Percentiles rank a stretch among this genome's conserved stretches.
phyloP scores from a whole-genome alignment of 306 rosid species.

The Erythrophleum fordii region DNA sequence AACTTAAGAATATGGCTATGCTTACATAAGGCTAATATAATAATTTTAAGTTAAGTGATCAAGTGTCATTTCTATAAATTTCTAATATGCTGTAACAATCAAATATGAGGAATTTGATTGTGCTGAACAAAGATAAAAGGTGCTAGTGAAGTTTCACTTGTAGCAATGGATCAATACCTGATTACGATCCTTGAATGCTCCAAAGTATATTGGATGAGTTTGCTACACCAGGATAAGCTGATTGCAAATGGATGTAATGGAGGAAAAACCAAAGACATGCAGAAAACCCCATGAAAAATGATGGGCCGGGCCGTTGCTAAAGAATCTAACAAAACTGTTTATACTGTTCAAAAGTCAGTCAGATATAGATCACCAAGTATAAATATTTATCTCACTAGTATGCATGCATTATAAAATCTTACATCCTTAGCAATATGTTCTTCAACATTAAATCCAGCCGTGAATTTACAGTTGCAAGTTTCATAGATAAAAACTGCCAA shows the following conservation, averaged over 20 bases:
- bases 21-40: constrained; percentile 5
- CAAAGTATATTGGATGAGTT: constrained; percentile 63
- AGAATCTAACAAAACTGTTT: constrained; percentile 56
- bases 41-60: constrained; percentile 1
- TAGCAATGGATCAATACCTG: constrained; percentile 76
- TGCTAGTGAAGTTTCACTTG: no score
- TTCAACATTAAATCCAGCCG: constrained; percentile 74
- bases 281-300: constrained; percentile 65
- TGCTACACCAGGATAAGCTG: constrained; percentile 56
- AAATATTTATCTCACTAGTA: no score
- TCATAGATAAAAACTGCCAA: constrained; percentile 90
- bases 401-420: no score
- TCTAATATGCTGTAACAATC: neutral
- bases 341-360: constrained; percentile 12
- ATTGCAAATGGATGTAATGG: constrained; percentile 63
- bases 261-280: constrained; percentile 69
- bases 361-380: neutral
- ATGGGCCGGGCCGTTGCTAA: constrained; percentile 68
- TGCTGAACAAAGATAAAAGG: no score
- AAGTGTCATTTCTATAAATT: neutral
- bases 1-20: neutral
- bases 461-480: constrained; percentile 90
- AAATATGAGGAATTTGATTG: no score
- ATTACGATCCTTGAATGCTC: constrained; percentile 76
- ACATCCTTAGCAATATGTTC: constrained; percentile 68